A percentile compares a stretch with the other conserved stretches of the same genome.
Conservation (phyloP, 2,329 filamentous ascomycete genomes). For the Penicillium thymicola region DNA sequence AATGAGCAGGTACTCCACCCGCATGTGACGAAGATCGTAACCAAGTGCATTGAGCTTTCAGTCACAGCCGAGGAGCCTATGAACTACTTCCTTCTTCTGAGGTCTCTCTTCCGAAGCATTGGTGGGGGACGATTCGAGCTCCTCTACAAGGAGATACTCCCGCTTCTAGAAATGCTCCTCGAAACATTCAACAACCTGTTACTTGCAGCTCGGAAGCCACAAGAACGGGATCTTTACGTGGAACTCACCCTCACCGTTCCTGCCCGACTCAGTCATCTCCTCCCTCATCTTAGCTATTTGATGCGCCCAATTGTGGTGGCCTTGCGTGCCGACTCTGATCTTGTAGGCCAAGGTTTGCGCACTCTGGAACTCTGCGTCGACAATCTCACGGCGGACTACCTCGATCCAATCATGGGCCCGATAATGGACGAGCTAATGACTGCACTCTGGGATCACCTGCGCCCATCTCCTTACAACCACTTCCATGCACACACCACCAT, state of each 20-base stretch:
- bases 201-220: conserved; percentile 81
- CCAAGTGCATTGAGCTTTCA: conserved; percentile 92
- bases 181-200: conserved; percentile 96
- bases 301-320: conserved; percentile 98
- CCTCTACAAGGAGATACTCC: conserved; percentile 95
- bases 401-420: conserved; percentile 98
- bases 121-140: conserved; percentile 97
- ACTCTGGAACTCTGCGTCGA: conserved; percentile 97
- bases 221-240: conserved; percentile 92
- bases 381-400: conserved; percentile 93
- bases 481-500: conserved; percentile 98
- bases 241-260: conserved; percentile 96
- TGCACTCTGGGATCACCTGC: conserved; percentile 90
- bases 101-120: conserved; percentile 93
- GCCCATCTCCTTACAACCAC: conserved; percentile 90
- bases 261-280: conserved; percentile 84
- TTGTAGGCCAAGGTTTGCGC: conserved; percentile 89
- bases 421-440: conserved; percentile 99
- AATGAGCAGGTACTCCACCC: conserved; percentile 95
- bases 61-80: conserved; percentile 95
- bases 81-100: conserved; percentile 93
- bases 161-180: conserved; percentile 92
- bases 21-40: conserved; percentile 95
- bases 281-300: conserved; percentile 91
- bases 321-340: conserved; percentile 81